Base-by-base conservation (phyloP, 1,139 yeast species). In the Sugiyamaella novakii region DNA sequence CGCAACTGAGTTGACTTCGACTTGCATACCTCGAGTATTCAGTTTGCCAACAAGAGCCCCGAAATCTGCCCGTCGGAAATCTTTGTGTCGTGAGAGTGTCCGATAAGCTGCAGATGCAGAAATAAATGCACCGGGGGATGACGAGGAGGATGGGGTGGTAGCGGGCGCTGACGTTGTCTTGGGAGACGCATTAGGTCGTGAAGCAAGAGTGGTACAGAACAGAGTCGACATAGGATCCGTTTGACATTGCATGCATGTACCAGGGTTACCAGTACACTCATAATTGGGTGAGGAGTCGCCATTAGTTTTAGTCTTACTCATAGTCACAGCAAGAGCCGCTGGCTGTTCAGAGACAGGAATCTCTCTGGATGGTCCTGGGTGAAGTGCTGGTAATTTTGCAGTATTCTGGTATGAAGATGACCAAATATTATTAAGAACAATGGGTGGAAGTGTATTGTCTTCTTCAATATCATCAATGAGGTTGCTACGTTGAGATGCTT, bases 21-120 rank as follows among this genome's bases (percentile, higher is more conserved):
- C 95, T 60, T 84, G 88, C 86, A 86, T 85, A 2, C 95, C 95
- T 56, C 86, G 73, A 0, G 95, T 86, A 34, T 85, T 82, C 56
- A 87, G 74, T 60, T 84, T 81, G 7, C 87, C 87, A 3, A 87
- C 89, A 54, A 87, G 72, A 1, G 82, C 78, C 46, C 85, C 79
- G 60, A 87, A 80, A 56, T 87, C 95, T 14, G 84, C 87, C 8
- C 80, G 73, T 52, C 77, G 76, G 67, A 87, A 86, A 58, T 83
- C 81, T 57, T 84, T 83, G 65, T 87, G 96, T 53, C 95, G 74
- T 18, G 92, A 82, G 46, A 87, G 75, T 0, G 95, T 87, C 67
- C 83, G 84, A 67, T 87, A 87, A 0, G 96, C 96, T 59, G 88
- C 95, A 5, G 92, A 82, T 63, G 94, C 85, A 1, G 96, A 95